Conservation (phyloP, 2,329 filamentous ascomycete genomes). For the Aspergillus sp. region DNA sequence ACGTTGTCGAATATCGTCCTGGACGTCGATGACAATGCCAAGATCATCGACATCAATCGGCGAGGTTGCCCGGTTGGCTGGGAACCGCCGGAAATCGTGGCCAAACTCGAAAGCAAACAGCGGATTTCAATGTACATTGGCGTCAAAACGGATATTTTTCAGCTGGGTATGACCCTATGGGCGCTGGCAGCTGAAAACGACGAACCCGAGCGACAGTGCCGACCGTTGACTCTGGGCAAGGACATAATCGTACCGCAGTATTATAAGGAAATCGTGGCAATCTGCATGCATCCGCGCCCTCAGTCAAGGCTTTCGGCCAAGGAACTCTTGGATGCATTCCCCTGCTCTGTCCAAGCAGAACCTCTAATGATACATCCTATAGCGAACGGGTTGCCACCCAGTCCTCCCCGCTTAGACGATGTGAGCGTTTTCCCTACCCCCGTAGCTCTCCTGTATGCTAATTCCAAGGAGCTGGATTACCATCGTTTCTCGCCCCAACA, state of each 20-base stretch:
- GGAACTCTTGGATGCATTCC: slow-evolving; percentile 62
- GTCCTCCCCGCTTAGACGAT: neutral
- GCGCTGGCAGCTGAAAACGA: slow-evolving; percentile 79
- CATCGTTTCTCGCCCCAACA: too few relatives aligned
- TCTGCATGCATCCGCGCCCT: slow-evolving; percentile 68
- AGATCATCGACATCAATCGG: slow-evolving; percentile 97
- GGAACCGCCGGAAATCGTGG: slow-evolving; percentile 87
- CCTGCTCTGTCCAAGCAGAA: slow-evolving; percentile 22
- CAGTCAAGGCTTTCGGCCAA: slow-evolving; percentile 65
- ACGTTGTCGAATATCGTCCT: slow-evolving; percentile 96
- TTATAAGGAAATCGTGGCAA: slow-evolving; percentile 66
- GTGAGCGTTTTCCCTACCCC: neutral
- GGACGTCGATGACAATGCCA: slow-evolving; percentile 72
- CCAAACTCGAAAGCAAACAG: slow-evolving; percentile 78
- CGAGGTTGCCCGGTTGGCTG: slow-evolving; percentile 95
- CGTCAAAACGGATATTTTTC: slow-evolving; percentile 92
- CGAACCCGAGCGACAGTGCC: slow-evolving; percentile 71
- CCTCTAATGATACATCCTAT: too few relatives aligned
- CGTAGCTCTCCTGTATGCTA: neutral
- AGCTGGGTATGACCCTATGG: slow-evolving; percentile 96
- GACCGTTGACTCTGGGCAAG: slow-evolving; percentile 56
- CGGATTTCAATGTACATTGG: slow-evolving; percentile 95
- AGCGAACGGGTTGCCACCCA: too few relatives aligned
- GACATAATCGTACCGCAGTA: slow-evolving; percentile 60
- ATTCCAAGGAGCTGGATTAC: too few relatives aligned